Conservation (phyloP, 208 protist species). For the Porcisia deanei region DNA sequence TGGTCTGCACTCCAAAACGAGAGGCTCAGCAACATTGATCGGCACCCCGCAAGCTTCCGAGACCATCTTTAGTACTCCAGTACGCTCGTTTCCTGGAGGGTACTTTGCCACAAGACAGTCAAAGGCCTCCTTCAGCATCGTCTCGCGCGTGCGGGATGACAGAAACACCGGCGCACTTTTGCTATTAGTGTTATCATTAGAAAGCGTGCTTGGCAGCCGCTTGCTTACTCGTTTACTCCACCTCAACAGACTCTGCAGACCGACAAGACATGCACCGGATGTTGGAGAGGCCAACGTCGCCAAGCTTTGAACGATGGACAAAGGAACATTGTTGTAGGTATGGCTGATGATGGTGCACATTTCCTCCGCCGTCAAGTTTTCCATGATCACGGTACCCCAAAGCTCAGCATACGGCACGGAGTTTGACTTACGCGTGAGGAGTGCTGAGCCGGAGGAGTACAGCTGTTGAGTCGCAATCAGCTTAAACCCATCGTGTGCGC, state of each 20-base stretch:
- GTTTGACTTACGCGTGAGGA: conserved; percentile 62
- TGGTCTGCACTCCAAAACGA: conserved; percentile 73
- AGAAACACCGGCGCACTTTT: conserved; percentile 40
- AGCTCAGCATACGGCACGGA: conserved; percentile 80
- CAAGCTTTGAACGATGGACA: conserved; percentile 44
- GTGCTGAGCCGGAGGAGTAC: conserved; percentile 44
- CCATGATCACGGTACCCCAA: conserved; percentile 79
- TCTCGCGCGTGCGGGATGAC: conserved; percentile 82
- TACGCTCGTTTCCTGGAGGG: conserved; percentile 53
- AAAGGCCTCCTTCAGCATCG: conserved; percentile 93
- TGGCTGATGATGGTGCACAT: conserved; percentile 57
- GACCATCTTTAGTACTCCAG: conserved; percentile 38
- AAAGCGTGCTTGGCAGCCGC: conserved; percentile 31
- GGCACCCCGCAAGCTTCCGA: conserved; percentile 62
- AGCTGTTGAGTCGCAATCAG: conserved; percentile 90
- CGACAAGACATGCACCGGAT: conserved; percentile 40
- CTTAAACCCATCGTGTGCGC: conserved; percentile 83
- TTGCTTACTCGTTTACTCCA: conserved; percentile 90
- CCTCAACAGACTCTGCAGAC: conserved; percentile 91
- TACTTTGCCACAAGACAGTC: conserved; percentile 91
- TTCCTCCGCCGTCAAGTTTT: conserved; percentile 64
- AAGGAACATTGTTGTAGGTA: conserved; percentile 53
- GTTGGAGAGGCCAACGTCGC: conserved; percentile 32
- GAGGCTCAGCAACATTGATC: conserved; percentile 58
- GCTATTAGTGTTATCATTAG: conserved; percentile 22